Evolutionary conservation across 2,329 filamentous ascomycete species (phyloP).

Genomic region (Emmonsiellopsis sp.): DNA sequence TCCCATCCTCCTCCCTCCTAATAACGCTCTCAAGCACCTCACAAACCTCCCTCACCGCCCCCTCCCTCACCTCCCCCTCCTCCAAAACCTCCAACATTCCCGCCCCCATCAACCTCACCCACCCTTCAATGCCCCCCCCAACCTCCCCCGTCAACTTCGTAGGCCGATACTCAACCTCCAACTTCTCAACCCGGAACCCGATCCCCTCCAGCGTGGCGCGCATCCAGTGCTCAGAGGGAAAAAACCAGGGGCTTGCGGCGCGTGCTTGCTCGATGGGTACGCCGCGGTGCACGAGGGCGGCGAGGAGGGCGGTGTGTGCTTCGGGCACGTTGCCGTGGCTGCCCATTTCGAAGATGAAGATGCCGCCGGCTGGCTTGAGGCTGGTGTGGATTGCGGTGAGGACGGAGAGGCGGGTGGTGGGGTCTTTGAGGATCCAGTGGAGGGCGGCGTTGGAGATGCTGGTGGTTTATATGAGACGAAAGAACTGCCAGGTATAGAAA

Average conservation of each 20-base stretch:
- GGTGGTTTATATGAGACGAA: not conserved
- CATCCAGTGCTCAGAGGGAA: constrained; percentile 57
- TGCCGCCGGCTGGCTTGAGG: constrained; percentile 45
- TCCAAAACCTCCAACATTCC: constrained; percentile 48
- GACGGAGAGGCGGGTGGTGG: constrained; percentile 39
- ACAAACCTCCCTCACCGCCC: constrained; percentile 45
- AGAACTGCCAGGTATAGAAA: no score
- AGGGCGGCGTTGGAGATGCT: constrained; percentile 56
- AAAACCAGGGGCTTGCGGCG: constrained; percentile 59
- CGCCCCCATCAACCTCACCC: constrained; percentile 57
- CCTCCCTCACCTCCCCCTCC: constrained; percentile 41
- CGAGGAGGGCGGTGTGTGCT: constrained; percentile 50
- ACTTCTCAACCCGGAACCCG: constrained; percentile 41
- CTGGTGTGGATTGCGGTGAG: constrained; percentile 45
- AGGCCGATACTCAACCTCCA: constrained; percentile 57
- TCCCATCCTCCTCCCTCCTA: constrained; percentile 48
- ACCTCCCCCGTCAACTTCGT: constrained; percentile 40
- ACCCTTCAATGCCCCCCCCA: constrained; percentile 53
- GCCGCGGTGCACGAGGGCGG: constrained; percentile 43
- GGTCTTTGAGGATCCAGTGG: constrained; percentile 54
- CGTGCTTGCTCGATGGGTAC: constrained; percentile 42
- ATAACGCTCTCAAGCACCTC: constrained; percentile 49
- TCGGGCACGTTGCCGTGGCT: constrained; percentile 61
- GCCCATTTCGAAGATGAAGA: constrained; percentile 62
- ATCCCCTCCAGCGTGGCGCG: constrained; percentile 24